These are phyloP conservation scores for Penicillium polonicum DNA, from an alignment of 2,329 filamentous ascomycete genomes.

Conservation along the genomic window DNA sequence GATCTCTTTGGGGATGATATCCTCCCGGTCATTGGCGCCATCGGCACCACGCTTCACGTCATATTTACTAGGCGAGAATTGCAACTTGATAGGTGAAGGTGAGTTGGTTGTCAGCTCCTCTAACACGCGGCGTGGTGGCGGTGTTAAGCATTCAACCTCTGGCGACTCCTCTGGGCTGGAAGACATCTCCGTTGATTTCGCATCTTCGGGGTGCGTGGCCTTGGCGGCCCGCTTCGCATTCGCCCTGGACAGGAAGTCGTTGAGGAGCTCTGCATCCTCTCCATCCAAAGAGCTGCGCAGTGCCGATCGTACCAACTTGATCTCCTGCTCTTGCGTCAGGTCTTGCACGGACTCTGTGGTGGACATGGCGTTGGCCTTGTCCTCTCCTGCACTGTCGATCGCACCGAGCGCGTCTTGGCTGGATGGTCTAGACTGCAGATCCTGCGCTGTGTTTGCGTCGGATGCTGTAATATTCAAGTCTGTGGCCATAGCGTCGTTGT, in stretches of 20 bases:
- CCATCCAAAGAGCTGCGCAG: constrained; percentile 39
- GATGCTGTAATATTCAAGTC: neutral
- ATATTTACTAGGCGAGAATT: constrained; percentile 31
- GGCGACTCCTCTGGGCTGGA: constrained; percentile 18
- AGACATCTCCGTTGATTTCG: constrained; percentile 15
- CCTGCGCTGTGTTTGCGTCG: constrained; percentile 14
- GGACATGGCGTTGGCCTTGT: constrained; percentile 3
- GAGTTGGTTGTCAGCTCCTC: constrained; percentile 42
- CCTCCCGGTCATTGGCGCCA: constrained; percentile 13
- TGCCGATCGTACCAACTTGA: constrained; percentile 38
- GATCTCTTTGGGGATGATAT: constrained; percentile 17
- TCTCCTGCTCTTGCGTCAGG: constrained; percentile 33
- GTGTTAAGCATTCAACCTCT: constrained; percentile 28
- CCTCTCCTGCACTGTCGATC: neutral
- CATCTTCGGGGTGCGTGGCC: constrained; percentile 24
- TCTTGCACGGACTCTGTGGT: constrained; percentile 23
- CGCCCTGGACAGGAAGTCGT: constrained; percentile 42
- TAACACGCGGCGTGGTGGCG: constrained; percentile 36
- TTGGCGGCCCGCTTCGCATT: constrained; percentile 43
- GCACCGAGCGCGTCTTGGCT: constrained; percentile 4
- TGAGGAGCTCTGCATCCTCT: constrained; percentile 42
- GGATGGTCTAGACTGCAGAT: constrained; percentile 8
- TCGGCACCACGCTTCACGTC: constrained; percentile 5
- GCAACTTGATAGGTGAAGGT: constrained; percentile 36
- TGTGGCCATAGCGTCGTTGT: constrained; percentile 9